phyloP scores from a whole-genome alignment of 2,329 filamentous ascomycete species.

The Ceratocystis diversiconidia region DNA sequence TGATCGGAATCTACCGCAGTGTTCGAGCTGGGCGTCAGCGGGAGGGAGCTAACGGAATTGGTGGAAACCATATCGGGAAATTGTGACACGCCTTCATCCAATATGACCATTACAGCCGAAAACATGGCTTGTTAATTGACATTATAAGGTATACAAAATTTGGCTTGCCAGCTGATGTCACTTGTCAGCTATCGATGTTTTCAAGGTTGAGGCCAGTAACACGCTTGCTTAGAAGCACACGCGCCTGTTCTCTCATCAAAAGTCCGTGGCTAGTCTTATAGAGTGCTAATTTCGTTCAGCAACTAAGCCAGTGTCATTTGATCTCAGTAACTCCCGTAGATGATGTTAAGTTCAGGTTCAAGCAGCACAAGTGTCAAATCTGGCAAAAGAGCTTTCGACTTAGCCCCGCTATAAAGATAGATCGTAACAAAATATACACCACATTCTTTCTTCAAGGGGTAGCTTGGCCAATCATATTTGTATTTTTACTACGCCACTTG shows the following conservation, averaged over 20 bases:
- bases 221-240: too few relatives aligned
- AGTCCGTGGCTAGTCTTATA: too few relatives aligned
- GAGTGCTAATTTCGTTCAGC: too few relatives aligned
- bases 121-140: neutral
- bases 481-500: neutral
- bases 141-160: conserved; percentile 3
- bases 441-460: neutral
- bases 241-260: too few relatives aligned
- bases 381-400: neutral
- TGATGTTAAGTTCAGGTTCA: too few relatives aligned
- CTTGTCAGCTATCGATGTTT: too few relatives aligned
- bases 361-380: too few relatives aligned
- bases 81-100: conserved; percentile 40
- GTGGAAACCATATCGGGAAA: conserved; percentile 35
- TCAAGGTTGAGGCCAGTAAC: too few relatives aligned
- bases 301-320: too few relatives aligned
- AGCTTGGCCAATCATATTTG: neutral
- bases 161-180: too few relatives aligned
- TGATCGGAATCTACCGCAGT: conserved; percentile 45
- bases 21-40: conserved; percentile 53
- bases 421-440: neutral
- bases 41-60: conserved; percentile 42
- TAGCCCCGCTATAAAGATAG: neutral
- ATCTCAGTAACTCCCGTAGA: too few relatives aligned
- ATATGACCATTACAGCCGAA: conserved; percentile 49